phyloP scores from a whole-genome alignment of 768 basidiomycete genomes.

The Podaxis carcinomalis region DNA sequence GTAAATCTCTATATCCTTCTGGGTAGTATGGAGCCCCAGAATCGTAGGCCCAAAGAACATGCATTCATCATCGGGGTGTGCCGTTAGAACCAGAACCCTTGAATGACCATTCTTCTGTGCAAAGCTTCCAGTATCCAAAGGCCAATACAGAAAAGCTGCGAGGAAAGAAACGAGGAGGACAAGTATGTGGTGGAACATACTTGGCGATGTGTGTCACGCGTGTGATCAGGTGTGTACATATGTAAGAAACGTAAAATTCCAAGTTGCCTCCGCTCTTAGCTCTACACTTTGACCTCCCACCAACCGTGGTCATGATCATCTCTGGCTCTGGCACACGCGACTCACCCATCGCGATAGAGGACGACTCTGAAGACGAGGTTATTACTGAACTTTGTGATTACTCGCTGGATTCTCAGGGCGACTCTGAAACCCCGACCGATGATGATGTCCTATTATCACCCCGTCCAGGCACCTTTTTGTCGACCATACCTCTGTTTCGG shows the following conservation, averaged over 20 bases:
- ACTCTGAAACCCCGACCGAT: too few species aligned
- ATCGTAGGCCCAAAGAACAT: slow-evolving; percentile 92
- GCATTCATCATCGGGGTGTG: slow-evolving; percentile 93
- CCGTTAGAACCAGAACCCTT: slow-evolving; percentile 68
- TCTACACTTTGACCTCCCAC: not conserved
- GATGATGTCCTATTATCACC: slow-evolving; percentile 6
- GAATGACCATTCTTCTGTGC: slow-evolving; percentile 16
- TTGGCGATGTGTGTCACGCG: not conserved
- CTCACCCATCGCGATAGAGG: slow-evolving; percentile 35
- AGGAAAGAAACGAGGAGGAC: slow-evolving; percentile 25
- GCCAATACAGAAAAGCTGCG: slow-evolving; percentile 26
- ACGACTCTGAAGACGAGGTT: slow-evolving; percentile 40
- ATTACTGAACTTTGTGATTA: slow-evolving; percentile 21
- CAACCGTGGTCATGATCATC: slow-evolving; percentile 13
- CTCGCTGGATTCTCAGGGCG: not conserved
- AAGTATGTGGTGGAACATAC: not conserved
- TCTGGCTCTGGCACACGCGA: slow-evolving; percentile 27
- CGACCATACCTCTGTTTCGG: not conserved
- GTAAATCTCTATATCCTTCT: slow-evolving; percentile 27
- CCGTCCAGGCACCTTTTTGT: slow-evolving; percentile 5
- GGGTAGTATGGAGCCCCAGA: slow-evolving; percentile 36
- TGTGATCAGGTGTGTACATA: too few species aligned
- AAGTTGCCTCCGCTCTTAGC: not conserved
- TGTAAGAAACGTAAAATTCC: not conserved
- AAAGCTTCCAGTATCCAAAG: slow-evolving; percentile 23